Percentiles rank a stretch among this genome's conserved stretches.
phyloP scores from a whole-genome alignment of 2,329 filamentous ascomycete genomes.

The Ophiostoma sp. region DNA sequence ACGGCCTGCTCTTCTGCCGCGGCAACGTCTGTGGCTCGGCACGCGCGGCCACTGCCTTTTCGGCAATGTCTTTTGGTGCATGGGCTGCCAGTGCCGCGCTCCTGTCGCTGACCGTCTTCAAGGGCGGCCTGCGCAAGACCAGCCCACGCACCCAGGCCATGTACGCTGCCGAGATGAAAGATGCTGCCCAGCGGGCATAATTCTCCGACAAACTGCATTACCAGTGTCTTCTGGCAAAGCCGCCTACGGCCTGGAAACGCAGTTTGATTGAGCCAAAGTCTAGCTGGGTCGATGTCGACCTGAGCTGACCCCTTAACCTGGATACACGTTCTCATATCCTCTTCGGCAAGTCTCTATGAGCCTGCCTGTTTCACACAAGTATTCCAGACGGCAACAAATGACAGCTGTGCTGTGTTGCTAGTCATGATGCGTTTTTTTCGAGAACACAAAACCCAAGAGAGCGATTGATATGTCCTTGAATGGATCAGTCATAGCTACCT shows the following conservation, averaged over 20 bases:
- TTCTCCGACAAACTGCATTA: neutral
- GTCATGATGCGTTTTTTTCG: constrained; percentile 3
- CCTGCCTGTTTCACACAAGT: neutral
- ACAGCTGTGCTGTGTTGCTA: constrained; percentile 25
- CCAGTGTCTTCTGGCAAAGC: constrained; percentile 6
- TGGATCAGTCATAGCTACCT: neutral
- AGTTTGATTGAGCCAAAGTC: constrained; percentile 8
- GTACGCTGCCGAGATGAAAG: constrained; percentile 36
- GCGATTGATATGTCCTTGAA: neutral
- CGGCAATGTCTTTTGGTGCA: constrained; percentile 47
- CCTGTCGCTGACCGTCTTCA: constrained; percentile 44
- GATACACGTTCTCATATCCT: neutral
- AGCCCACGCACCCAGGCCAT: constrained; percentile 30
- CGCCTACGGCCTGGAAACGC: constrained; percentile 8
- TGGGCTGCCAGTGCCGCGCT: constrained; percentile 49
- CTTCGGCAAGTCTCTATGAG: neutral
- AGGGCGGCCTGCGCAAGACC: constrained; percentile 35
- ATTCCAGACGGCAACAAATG: constrained; percentile 17
- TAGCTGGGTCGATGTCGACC: constrained; percentile 4
- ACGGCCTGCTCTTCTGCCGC: constrained; percentile 50
- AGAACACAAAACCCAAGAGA: neutral
- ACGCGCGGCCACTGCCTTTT: constrained; percentile 50
- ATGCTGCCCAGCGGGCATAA: constrained; percentile 27
- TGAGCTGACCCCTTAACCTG: neutral
- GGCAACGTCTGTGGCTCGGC: constrained; percentile 53